Percentiles rank a stretch among this genome's conserved stretches.
These are phyloP conservation scores for Ganoderma sinense DNA, from an alignment of 1,284 basidiomycete species.

Conservation along the genomic window DNA sequence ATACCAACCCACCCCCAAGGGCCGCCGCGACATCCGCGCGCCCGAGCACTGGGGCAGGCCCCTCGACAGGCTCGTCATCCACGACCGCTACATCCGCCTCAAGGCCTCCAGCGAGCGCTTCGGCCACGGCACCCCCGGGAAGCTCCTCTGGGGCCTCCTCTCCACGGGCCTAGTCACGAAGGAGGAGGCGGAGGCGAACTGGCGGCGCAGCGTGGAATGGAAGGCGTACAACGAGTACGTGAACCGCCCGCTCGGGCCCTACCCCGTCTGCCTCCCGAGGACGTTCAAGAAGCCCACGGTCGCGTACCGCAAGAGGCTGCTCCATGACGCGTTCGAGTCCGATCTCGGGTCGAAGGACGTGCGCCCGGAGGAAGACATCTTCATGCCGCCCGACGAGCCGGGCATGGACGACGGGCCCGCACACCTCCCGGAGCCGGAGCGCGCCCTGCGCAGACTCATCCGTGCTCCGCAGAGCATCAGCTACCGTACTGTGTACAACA, in stretches of 20 bases:
- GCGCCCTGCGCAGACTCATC: neutral
- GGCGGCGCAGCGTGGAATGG: slow-evolving; percentile 48
- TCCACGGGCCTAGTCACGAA: slow-evolving; percentile 55
- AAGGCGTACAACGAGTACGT: slow-evolving; percentile 49
- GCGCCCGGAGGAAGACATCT: slow-evolving; percentile 32
- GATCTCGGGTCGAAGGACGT: neutral
- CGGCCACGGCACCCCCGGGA: slow-evolving; percentile 49
- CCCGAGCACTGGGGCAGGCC: slow-evolving; percentile 36
- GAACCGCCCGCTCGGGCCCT: slow-evolving; percentile 32
- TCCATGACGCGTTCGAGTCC: slow-evolving; percentile 13
- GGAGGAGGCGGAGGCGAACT: slow-evolving; percentile 48
- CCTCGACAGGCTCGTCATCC: slow-evolving; percentile 28
- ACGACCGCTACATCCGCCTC: slow-evolving; percentile 36
- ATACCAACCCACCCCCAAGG: slow-evolving; percentile 32
- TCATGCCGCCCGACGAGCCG: slow-evolving; percentile 33
- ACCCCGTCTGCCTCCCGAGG: slow-evolving; percentile 31
- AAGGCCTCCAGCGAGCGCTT: slow-evolving; percentile 35
- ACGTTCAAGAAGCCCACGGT: slow-evolving; percentile 31
- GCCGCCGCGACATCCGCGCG: slow-evolving; percentile 21
- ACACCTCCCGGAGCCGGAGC: slow-evolving; percentile 3
- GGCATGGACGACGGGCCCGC: slow-evolving; percentile 35
- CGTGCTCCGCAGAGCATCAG: neutral
- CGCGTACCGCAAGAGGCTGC: slow-evolving; percentile 29
- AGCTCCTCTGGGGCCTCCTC: slow-evolving; percentile 53
- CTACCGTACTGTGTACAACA: neutral